A percentile compares a stretch with the other conserved stretches of the same genome.
Conservation (phyloP, 495 filamentous ascomycete species). For the Cetradonia linearis region DNA sequence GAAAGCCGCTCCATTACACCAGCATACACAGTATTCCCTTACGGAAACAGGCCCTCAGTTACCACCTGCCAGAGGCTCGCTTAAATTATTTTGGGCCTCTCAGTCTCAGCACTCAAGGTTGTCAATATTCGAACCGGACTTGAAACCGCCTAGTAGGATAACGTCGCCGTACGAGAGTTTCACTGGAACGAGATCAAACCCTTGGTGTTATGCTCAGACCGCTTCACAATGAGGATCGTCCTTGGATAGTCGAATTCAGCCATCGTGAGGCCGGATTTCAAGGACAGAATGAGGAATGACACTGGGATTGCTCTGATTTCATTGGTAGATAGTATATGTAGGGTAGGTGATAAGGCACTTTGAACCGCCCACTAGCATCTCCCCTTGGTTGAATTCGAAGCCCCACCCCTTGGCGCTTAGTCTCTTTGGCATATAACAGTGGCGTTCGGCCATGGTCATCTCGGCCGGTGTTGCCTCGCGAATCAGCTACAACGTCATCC, state of each 20-base stretch:
- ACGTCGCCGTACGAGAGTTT: slow-evolving; percentile 8
- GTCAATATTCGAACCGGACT: not conserved
- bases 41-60: not conserved
- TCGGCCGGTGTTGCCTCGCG: not conserved
- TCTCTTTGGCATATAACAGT: slow-evolving; percentile 2
- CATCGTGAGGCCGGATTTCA: no score
- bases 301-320: no score
- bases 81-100: not conserved
- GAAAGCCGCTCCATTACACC: not conserved
- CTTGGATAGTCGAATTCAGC: no score
- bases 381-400: no score
- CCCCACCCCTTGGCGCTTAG: not conserved
- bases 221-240: no score
- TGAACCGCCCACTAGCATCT: no score
- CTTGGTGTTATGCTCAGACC: no score
- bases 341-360: no score
- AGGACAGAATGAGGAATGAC: no score
- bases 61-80: not conserved
- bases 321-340: no score
- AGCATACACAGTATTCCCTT: slow-evolving; percentile 2
- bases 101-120: not conserved
- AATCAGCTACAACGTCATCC: not conserved
- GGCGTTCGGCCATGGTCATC: no score
- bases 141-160: slow-evolving; percentile 3
- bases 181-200: no score